Base-by-base conservation (phyloP, 2,329 filamentous ascomycete species). In the Coleophoma cylindrospora region DNA sequence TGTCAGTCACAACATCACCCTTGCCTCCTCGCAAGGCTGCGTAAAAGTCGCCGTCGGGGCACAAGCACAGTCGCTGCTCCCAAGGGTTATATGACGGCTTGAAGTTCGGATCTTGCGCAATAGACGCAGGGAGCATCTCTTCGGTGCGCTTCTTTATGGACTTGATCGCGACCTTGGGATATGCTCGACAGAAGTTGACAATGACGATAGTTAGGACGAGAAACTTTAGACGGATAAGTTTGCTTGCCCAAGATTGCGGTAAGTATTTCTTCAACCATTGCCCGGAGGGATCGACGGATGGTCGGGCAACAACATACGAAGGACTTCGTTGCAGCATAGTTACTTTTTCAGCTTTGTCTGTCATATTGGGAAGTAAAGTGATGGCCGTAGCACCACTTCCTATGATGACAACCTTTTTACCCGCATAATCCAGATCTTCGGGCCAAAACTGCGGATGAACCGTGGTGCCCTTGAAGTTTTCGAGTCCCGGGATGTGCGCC, bases 241-340 rank as follows among this genome's bases (percentile, higher is more conserved):
- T 66, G 34, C 70, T 63, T 11, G 75, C 65, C 52, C 79, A 66
- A 54, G 69, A 68, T 9, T 62, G 45, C 1, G 77, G 77, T 17
- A 83, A 59, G 19, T 22, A 45, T 33, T 21, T 40, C 13, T 37
- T 32, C 13, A 36, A n/a, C 17, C 34, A 51, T 38, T 40, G 12
- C n/a, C 33, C 22, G 34, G 21, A 14, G n/a, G 48, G 2, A 34
- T 51, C 43, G 32, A 43, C 40, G 14, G 0, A 81, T 56, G 5
- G 43, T 15, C 14, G 44, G 7, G 77, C 69, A 40, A 86, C 57
- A 47, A 91, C 76, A 61, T 87, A 91, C 0, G 76, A 79, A 0
- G 89, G 89, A 45, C 83, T 89, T 50, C 89, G 81, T 69, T 95
- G 89, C 3, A 95, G 74, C 80, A 92, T 89, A 1, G 87, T 91